Percentiles rank a stretch among this genome's conserved stretches.
phyloP scores from a whole-genome alignment of 805 yeast species.

The Barnettozyma pratensis region DNA sequence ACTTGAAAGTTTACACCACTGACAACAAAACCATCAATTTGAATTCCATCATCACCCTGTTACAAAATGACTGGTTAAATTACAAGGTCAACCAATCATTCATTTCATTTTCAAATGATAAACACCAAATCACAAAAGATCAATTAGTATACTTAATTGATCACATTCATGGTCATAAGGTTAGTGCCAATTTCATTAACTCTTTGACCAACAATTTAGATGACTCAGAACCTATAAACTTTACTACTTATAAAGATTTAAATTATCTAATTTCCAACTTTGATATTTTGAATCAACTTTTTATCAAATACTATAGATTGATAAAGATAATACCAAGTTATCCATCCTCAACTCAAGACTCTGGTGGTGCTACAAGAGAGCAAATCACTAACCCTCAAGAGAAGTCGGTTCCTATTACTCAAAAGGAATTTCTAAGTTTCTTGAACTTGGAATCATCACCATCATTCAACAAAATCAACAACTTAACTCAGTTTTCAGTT shows the following conservation, averaged over 20 bases:
- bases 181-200: slow-evolving; percentile 32
- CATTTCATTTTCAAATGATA: slow-evolving; percentile 26
- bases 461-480: slow-evolving; percentile 33
- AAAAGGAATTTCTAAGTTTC: slow-evolving; percentile 30
- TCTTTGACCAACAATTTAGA: slow-evolving; percentile 24
- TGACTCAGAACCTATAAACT: slow-evolving; percentile 29
- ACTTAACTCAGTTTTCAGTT: slow-evolving; percentile 35
- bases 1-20: slow-evolving; percentile 15
- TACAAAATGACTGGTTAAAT: slow-evolving; percentile 36
- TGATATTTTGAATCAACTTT: slow-evolving; percentile 34
- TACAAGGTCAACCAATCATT: slow-evolving; percentile 31
- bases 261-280: slow-evolving; percentile 35
- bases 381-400: slow-evolving; percentile 16
- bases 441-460: slow-evolving; percentile 28
- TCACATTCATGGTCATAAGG: slow-evolving; percentile 33
- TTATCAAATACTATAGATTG: slow-evolving; percentile 28
- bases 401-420: slow-evolving; percentile 30
- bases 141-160: slow-evolving; percentile 30
- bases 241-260: slow-evolving; percentile 33
- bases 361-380: slow-evolving; percentile 9
- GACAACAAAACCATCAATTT: slow-evolving; percentile 29
- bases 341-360: slow-evolving; percentile 2
- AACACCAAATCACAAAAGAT: slow-evolving; percentile 30
- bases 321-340: slow-evolving; percentile 9
- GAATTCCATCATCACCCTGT: slow-evolving; percentile 34